A percentile compares a stretch with the other conserved stretches of the same genome.
These are phyloP conservation scores for Delphinella strobiligena DNA, from an alignment of 2,329 filamentous ascomycete species.

Conservation along the genomic window DNA sequence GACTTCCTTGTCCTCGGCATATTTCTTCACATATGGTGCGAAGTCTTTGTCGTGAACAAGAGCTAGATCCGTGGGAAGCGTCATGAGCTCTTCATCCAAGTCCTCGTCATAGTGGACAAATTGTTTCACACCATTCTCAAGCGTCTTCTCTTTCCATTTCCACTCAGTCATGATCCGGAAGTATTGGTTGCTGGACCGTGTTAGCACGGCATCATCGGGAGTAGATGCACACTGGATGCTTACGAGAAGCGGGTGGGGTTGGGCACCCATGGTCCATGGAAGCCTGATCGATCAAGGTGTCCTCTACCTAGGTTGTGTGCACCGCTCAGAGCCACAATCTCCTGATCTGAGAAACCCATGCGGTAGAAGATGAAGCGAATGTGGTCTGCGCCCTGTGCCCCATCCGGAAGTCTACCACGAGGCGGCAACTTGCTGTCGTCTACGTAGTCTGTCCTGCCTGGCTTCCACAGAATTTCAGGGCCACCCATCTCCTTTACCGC, in stretches of 20 bases:
- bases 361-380: conserved; percentile 44
- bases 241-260: conserved; percentile 28
- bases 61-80: conserved; percentile 53
- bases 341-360: conserved; percentile 50
- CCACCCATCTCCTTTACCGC: conserved; percentile 51
- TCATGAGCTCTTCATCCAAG: conserved; percentile 47
- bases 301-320: conserved; percentile 47
- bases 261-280: conserved; percentile 42
- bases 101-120: conserved; percentile 50
- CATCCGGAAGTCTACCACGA: conserved; percentile 45
- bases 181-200: conserved; percentile 45
- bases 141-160: conserved; percentile 43
- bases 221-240: no score
- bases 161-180: conserved; percentile 40
- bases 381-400: conserved; percentile 41
- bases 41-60: conserved; percentile 43
- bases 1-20: conserved; percentile 48
- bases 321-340: conserved; percentile 45
- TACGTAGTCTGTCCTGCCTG: conserved; percentile 50
- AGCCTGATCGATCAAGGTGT: conserved; percentile 44
- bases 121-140: conserved; percentile 42
- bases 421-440: conserved; percentile 49
- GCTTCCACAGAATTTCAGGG: conserved; percentile 43
- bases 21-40: conserved; percentile 43
- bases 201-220: no score